Percentiles rank a stretch among this genome's conserved stretches.
Conservation (phyloP, 495 filamentous ascomycete genomes). For the Immersiella caudata region DNA sequence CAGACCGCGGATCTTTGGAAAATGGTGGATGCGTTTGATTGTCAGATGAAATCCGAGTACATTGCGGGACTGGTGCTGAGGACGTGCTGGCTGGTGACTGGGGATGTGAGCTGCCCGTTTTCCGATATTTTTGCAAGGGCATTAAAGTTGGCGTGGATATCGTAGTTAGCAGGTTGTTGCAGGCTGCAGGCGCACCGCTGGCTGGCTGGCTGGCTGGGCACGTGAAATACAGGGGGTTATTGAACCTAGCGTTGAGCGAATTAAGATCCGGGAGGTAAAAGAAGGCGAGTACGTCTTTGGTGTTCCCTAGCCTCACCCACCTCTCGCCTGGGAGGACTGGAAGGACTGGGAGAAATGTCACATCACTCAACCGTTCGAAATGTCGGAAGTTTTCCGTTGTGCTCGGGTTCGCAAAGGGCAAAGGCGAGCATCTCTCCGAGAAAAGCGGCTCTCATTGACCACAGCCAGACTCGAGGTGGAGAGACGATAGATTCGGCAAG, state of each 20-base stretch:
- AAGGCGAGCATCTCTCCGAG: constrained; percentile 5
- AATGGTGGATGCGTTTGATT: no score
- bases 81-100: no score
- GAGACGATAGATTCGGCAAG: not conserved
- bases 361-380: not conserved
- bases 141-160: no score
- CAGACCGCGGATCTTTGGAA: no score
- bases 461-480: constrained; percentile 6
- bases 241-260: not conserved
- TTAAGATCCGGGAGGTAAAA: not conserved
- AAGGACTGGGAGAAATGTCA: not conserved
- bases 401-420: constrained; percentile 3
- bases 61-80: no score
- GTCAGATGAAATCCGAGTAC: no score
- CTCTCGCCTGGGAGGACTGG: not conserved
- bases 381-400: not conserved
- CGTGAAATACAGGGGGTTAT: not conserved
- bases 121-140: no score
- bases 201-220: not conserved
- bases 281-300: not conserved
- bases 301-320: not conserved
- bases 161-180: not conserved
- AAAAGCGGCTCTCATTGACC: not conserved
- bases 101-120: no score
- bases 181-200: not conserved